Base-by-base conservation (phyloP, 1,139 yeast species). In the Meyerozyma sp. region DNA sequence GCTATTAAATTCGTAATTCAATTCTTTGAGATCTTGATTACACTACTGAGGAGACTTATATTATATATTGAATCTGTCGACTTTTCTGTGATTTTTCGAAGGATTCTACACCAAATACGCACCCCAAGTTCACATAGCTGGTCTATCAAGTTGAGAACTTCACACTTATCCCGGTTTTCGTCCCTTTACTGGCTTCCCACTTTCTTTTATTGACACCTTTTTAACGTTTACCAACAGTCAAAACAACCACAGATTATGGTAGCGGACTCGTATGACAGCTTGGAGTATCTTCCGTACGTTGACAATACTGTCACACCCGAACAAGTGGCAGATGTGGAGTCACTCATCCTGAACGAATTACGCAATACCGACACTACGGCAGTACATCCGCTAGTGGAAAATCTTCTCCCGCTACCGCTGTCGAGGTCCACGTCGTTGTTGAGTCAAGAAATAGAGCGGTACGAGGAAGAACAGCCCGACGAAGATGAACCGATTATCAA, bases 391-490 rank as follows among this genome's bases (percentile, higher is more conserved):
- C 42, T 18, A n/a, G 45, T 43, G 14, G 40, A 32, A 18, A 39
- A 40, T 16, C 11, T 45, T 29, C 42, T 46, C 18, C 49, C 53
- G 10, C 45, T 49, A 9, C 11, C 29, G 29, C 29, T 27, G 13
- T 36, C 42, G 18, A 44, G 36, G 14, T 29, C 44, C n/a, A 44
- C 47, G 10, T 56, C 65, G 5, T 44, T 60, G 35, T 47, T 62
- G 25, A 45, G 54, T 44, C 51, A 56, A 37, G 69, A 64, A 40
- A 57, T 65, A 25, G 65, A 61, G 44, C 53, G 60, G 26, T 65
- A 61, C 46, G 74, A 69, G 46, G 54, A 56, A 30, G 70, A 64
- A 41, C 53, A 58, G 8, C 54, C 49, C 23, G 58, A 54, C 10
- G 51, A 46, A 18, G 46, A 45, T 21, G 54, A 51, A 14, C 29